Conservation (phyloP, 2,329 filamentous ascomycete genomes). For the Pseudogymnoascus sp. region DNA sequence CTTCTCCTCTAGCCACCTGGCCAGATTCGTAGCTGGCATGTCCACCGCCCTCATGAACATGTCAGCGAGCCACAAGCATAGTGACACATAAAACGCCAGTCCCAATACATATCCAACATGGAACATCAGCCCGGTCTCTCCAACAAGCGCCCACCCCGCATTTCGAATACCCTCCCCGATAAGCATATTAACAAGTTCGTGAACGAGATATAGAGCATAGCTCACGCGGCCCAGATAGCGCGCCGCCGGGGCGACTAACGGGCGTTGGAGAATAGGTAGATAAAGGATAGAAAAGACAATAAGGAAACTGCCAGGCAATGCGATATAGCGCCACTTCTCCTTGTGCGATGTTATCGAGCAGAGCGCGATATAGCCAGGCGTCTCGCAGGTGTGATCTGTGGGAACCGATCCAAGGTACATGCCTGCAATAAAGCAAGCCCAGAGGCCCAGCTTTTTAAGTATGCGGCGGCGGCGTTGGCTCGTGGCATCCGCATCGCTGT, state of each 20-base stretch:
- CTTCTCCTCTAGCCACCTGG: constrained; percentile 2
- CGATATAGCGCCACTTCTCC: constrained; percentile 1
- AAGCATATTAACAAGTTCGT: constrained; percentile 53
- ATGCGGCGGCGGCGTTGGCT: neutral
- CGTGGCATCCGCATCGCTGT: neutral
- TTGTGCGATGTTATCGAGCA: neutral
- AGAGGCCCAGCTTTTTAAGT: neutral
- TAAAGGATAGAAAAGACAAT: neutral
- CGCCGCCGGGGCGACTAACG: neutral
- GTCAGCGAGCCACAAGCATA: neutral
- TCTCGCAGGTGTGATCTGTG: neutral
- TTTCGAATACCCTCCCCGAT: constrained; percentile 45
- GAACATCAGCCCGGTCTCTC: neutral
- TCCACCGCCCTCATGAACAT: constrained; percentile 9
- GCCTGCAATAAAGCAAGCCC: neutral
- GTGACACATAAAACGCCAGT: neutral
- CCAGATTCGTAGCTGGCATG: constrained; percentile 1
- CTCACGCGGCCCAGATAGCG: constrained; percentile 58
- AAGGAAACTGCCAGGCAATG: neutral
- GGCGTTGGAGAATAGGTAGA: neutral
- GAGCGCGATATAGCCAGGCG: neutral
- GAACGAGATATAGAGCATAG: constrained; percentile 56
- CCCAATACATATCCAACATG: constrained; percentile 5
- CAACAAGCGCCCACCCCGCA: neutral
- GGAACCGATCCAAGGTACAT: constrained; percentile 3